Base-by-base conservation (phyloP, 768 basidiomycete genomes). In the Phylloporus scabripes region DNA sequence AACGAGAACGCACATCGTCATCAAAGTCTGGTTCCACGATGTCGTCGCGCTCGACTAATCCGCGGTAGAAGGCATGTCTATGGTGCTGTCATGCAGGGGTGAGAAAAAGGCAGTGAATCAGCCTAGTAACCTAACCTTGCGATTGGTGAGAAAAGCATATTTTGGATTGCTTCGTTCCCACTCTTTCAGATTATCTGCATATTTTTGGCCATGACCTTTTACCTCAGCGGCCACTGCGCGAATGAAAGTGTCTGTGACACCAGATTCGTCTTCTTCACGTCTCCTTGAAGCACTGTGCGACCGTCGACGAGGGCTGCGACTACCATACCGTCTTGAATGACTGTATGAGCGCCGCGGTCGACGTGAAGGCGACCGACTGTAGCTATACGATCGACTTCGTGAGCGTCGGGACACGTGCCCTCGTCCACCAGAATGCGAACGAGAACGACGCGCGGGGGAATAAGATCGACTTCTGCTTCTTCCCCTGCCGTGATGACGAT, bases 181-280 rank as follows among this genome's bases (percentile, higher is more conserved):
- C 46, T 85, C 84, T 56, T 75, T 76, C 49, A 97, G 70, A 26
- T 75, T 78, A 42, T 81, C 76, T 60, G 91, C 92, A 57, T 89
- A 95, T 45, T 81, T 79, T 5, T 70, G 62, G 28, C 85, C 93
- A 62, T 92, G 87, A 1, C 87, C 84, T 59, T 82, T 83, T 10
- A 96, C 83, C 65, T 92, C 87, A 3, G 78, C 79, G 17, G 92
- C 92, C 5, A 96, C 92, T 12, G 87, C 88, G 40, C 82, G 78
- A 51, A 99, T 85, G 58, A 97, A 95, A 11, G 79, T 79, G 48
- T 92, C 87, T 5, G 87, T 88, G 14, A 91, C 85, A 15, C 78
- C 76, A 45, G 67, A 37, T 21, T 67, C 66, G 3, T 78, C 82
- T 21, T 85, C 85, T 38, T 79, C 80, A 28, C 59, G 68, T 48